phyloP scores from a whole-genome alignment of 352 stramenopile species.

The Globisporangium orthogonon region DNA sequence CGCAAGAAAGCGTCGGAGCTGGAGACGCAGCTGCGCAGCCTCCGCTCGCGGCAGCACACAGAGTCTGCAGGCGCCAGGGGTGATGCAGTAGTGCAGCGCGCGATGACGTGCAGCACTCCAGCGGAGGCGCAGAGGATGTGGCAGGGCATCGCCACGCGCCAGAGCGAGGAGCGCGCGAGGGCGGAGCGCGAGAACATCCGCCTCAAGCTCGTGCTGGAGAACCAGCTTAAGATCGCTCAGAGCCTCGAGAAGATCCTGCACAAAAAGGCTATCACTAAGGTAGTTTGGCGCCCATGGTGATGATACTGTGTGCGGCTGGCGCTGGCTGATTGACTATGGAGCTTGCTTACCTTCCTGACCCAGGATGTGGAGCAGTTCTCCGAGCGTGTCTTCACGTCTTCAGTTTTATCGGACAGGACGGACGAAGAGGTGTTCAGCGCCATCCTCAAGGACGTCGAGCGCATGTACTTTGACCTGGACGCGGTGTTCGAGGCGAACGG shows the following conservation, averaged over 20 bases:
- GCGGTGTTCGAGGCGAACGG: constrained; percentile 2
- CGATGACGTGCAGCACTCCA: background rate
- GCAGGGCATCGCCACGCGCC: background rate
- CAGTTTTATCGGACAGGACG: background rate
- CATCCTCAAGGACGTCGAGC: background rate
- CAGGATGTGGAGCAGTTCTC: background rate
- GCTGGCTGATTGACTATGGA: no score
- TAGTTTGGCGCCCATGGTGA: background rate
- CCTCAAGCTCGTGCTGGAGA: constrained; percentile 44
- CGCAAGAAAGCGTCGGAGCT: constrained; percentile 26
- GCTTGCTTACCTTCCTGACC: background rate
- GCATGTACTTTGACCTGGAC: background rate
- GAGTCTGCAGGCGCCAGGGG: background rate
- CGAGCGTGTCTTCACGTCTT: background rate
- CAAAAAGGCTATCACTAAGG: constrained; percentile 12
- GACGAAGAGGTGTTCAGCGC: background rate
- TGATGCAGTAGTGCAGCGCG: background rate
- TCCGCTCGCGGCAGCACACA: background rate
- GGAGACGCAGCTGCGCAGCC: constrained; percentile 10
- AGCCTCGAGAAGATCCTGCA: constrained; percentile 34
- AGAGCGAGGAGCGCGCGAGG: constrained; percentile 27
- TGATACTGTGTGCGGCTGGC: no score
- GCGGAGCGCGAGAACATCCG: constrained; percentile 48
- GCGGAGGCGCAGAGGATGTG: background rate
- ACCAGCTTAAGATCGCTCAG: constrained; percentile 55